Evolutionary conservation across 257 asterid species (phyloP).

Genomic region (Petunia secreta): DNA sequence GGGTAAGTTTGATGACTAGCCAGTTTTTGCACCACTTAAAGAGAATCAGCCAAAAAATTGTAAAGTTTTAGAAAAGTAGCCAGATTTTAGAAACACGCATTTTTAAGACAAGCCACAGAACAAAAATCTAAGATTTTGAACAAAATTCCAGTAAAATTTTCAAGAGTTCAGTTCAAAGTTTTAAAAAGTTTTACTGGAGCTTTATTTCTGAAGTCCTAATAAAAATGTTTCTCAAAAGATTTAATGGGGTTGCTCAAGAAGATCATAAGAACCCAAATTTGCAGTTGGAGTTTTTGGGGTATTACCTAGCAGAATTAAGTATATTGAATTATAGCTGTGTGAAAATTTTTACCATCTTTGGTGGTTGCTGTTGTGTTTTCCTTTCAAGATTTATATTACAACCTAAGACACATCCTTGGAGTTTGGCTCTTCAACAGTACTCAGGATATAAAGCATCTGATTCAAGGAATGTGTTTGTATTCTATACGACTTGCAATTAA

Average conservation of each 20-base stretch:
- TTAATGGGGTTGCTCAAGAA: constrained; percentile 54
- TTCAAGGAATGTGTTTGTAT: constrained; percentile 62
- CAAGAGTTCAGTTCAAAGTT: too few species aligned
- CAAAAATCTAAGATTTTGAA: too few species aligned
- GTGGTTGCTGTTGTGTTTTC: constrained; percentile 78
- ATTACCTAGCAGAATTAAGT: constrained; percentile 78
- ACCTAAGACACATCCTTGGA: constrained; percentile 69
- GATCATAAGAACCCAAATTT: constrained; percentile 43
- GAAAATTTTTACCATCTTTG: constrained; percentile 71
- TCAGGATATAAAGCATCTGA: constrained; percentile 69
- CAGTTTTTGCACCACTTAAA: too few species aligned
- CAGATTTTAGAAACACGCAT: too few species aligned
- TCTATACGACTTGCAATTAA: constrained; percentile 64
- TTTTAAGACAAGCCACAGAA: too few species aligned
- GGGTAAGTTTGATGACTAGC: too few species aligned
- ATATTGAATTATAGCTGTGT: constrained; percentile 69
- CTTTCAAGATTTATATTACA: constrained; percentile 65
- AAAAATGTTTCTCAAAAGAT: constrained; percentile 71
- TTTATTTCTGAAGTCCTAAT: neutral
- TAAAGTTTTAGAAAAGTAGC: too few species aligned
- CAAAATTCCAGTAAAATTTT: too few species aligned
- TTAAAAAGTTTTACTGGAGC: too few species aligned
- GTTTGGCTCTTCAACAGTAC: constrained; percentile 38
- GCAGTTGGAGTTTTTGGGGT: constrained; percentile 73
- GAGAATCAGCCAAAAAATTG: too few species aligned